phyloP scores from a whole-genome alignment of 805 yeast species.

The Hanseniaspora valbyensis region DNA sequence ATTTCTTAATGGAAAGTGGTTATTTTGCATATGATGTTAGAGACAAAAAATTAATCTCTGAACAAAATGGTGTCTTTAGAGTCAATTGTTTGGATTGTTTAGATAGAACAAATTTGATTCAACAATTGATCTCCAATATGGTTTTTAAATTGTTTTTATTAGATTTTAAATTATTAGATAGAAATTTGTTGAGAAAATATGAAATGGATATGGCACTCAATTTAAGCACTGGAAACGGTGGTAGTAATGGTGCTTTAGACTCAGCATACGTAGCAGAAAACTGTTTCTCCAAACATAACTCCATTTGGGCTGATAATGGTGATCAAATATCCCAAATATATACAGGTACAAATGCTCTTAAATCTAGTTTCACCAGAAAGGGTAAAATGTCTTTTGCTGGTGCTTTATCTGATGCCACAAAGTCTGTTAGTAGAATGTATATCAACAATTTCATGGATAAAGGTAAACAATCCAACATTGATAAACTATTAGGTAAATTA shows the following conservation, averaged over 20 bases:
- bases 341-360: slow-evolving; percentile 95
- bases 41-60: slow-evolving; percentile 44
- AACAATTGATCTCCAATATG: slow-evolving; percentile 66
- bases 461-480: slow-evolving; percentile 81
- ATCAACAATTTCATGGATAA: slow-evolving; percentile 93
- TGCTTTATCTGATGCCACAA: slow-evolving; percentile 92
- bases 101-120: slow-evolving; percentile 84
- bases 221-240: not conserved
- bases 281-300: slow-evolving; percentile 61
- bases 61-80: slow-evolving; percentile 84
- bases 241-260: not conserved
- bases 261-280: slow-evolving; percentile 33
- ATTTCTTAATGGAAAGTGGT: slow-evolving; percentile 66
- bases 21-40: slow-evolving; percentile 64
- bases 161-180: slow-evolving; percentile 30
- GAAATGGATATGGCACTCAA: slow-evolving; percentile 19
- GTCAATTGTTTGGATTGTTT: slow-evolving; percentile 91
- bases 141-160: slow-evolving; percentile 49
- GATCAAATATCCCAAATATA: slow-evolving; percentile 91
- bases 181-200: slow-evolving; percentile 17
- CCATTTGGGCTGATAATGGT: slow-evolving; percentile 97
- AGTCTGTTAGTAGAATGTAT: slow-evolving; percentile 87
- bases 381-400: slow-evolving; percentile 97
- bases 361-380: slow-evolving; percentile 84
- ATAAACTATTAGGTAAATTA: slow-evolving; percentile 69